Evolutionary conservation across 495 filamentous ascomycete species (phyloP), one percentile per base, ranked within the genome.

Genomic region (Tetracladium setigerum): DNA sequence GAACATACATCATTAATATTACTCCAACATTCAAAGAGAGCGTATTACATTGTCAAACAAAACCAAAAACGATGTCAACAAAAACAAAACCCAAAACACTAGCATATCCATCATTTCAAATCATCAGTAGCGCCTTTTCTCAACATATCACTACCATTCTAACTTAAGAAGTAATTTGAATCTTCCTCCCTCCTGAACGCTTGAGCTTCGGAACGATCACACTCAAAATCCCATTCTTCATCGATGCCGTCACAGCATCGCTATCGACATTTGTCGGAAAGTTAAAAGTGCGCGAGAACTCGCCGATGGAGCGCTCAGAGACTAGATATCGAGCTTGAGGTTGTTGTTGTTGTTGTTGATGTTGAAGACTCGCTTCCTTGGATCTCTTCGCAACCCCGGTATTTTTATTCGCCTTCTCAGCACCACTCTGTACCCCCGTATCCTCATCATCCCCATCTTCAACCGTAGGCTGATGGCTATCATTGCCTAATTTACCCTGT

Each of bases 231-330:
- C 86, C 86, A 57, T 89, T 77, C 64, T 79, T 82, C 54, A 89
- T 56, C 42, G 64, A 77, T 5, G 89, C 89, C 54, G 69, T 82
- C 43, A 94, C 88, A 15, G 51, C 64, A 38, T 95, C 83, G 54
- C 86, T 79, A 62, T 95, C 79, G 31, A 95, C 75, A 11, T 73
- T 72, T 5, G 59, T 61, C 0, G 86, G 77, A 72, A 95, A 94
- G 46, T 59, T 74, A 70, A 95, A 95, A 30, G 69, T 71, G 48
- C 88, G 79, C 38, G 77, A 70, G 72, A 95, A 95, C 46, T 83
- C 73, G 53, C 89, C 89, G 45, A 86, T 65, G 6, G 69, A 78
- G 53, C 89, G 82, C 74, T 95, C 89, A 7, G 44, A 47, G 19
- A n/a, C n/a, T n/a, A n/a, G n/a, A n/a, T n/a, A n/a, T n/a, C n/a